Percentiles rank a stretch among this genome's conserved stretches.
Conservation (phyloP, 129 eudicot species). For the Flaveria linearis region DNA sequence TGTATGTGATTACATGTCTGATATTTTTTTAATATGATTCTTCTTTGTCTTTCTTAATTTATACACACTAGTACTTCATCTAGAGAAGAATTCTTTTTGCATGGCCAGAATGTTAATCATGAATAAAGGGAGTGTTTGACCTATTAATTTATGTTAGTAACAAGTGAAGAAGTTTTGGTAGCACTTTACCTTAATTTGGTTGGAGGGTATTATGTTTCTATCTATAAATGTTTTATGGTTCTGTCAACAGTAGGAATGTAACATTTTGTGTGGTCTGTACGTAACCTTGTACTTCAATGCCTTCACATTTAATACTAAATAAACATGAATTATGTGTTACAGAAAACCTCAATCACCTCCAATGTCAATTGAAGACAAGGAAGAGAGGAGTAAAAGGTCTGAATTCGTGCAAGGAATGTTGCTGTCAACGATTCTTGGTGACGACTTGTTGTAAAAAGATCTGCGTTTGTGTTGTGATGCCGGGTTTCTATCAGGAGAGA, state of each 20-base stretch:
- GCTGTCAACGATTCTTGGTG: constrained; percentile 66
- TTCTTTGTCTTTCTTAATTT: no score
- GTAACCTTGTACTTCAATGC: background rate
- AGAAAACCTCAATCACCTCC: constrained; percentile 61
- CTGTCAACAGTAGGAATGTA: background rate
- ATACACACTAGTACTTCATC: background rate
- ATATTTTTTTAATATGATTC: background rate
- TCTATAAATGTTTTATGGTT: background rate
- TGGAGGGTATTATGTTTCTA: background rate
- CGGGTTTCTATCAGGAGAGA: background rate
- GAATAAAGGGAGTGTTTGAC: background rate
- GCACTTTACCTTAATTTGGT: background rate
- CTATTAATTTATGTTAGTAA: background rate
- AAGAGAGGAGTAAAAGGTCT: constrained; percentile 79
- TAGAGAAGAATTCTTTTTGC: background rate
- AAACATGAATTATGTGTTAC: constrained; percentile 25
- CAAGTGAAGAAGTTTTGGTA: background rate
- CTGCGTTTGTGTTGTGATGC: background rate
- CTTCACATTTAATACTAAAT: background rate
- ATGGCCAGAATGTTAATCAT: background rate
- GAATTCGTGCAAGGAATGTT: constrained; percentile 76
- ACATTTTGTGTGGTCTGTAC: background rate
- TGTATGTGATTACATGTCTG: background rate
- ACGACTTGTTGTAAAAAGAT: constrained; percentile 40
- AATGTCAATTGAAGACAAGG: constrained; percentile 69